phyloP scores from a whole-genome alignment of 1,139 yeast genomes.

The Geotrichum histeridarum region DNA sequence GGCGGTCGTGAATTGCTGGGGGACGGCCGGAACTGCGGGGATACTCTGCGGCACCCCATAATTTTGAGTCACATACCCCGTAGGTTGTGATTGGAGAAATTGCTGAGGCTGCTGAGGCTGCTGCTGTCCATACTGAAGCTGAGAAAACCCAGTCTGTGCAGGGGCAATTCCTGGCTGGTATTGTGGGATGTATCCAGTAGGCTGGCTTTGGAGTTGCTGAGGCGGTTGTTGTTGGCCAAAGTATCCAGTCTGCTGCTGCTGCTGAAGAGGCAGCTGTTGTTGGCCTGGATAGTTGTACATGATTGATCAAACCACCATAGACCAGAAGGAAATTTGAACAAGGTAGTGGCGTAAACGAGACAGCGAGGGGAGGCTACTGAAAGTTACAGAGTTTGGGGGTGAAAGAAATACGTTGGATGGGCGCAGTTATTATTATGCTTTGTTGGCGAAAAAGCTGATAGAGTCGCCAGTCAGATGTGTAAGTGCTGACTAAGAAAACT shows the following conservation, averaged over 20 bases:
- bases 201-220: slow-evolving; percentile 20
- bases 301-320: slow-evolving; percentile 2
- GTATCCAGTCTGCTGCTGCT: slow-evolving; percentile 21
- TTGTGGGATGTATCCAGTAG: slow-evolving; percentile 18
- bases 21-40: slow-evolving; percentile 19
- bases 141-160: slow-evolving; percentile 22
- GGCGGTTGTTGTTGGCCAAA: slow-evolving; percentile 22
- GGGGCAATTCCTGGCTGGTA: slow-evolving; percentile 15
- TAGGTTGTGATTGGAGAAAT: slow-evolving; percentile 24
- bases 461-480: background rate
- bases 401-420: background rate
- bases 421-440: background rate
- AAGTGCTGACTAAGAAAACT: background rate
- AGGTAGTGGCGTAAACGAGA: background rate
- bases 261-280: slow-evolving; percentile 24
- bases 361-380: background rate
- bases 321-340: background rate
- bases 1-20: slow-evolving; percentile 19
- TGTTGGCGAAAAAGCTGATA: slow-evolving; percentile 7
- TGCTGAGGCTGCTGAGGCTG: slow-evolving; percentile 21
- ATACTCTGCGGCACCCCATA: slow-evolving; percentile 12
- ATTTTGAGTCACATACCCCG: slow-evolving; percentile 25
- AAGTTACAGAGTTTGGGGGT: slow-evolving; percentile 4
- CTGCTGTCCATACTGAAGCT: slow-evolving; percentile 15
- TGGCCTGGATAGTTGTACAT: slow-evolving; percentile 14